Percentiles rank a stretch among this genome's conserved stretches.
phyloP scores from a whole-genome alignment of 148 eudicot genomes.

The Selenicereus undatus region DNA sequence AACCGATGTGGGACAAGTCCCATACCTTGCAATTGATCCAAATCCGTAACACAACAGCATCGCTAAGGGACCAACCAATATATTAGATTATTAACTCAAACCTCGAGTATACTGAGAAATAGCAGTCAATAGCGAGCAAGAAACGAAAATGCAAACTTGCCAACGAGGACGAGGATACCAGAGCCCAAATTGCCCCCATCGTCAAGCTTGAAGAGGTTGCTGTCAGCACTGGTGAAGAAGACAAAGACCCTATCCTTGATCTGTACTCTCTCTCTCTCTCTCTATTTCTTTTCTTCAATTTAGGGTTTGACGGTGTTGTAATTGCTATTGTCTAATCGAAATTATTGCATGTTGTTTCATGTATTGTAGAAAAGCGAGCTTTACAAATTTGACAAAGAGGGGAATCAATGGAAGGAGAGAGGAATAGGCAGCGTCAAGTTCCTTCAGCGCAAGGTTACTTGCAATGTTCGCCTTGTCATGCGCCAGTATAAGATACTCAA shows the following conservation, averaged over 20 bases:
- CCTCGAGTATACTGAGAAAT: too few relatives aligned
- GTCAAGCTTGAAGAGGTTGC: constrained; percentile 67
- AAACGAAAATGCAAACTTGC: constrained; percentile 48
- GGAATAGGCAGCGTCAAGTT: constrained; percentile 82
- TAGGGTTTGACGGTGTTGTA: constrained; percentile 11
- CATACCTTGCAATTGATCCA: too few relatives aligned
- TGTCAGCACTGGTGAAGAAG: constrained; percentile 76
- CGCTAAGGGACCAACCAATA: too few relatives aligned
- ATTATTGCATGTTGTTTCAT: neutral
- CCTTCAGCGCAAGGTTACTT: constrained; percentile 72
- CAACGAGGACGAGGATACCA: constrained; percentile 71
- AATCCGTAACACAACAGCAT: too few relatives aligned
- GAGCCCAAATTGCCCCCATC: constrained; percentile 75
- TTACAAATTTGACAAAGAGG: constrained; percentile 88
- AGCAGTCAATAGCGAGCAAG: constrained; percentile 42
- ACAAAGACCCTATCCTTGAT: constrained; percentile 68
- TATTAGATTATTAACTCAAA: too few relatives aligned
- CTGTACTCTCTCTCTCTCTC: constrained; percentile 33
- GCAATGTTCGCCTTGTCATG: constrained; percentile 82
- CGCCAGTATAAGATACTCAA: constrained; percentile 81
- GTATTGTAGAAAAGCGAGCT: constrained; percentile 56
- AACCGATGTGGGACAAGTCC: too few relatives aligned
- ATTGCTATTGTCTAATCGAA: neutral
- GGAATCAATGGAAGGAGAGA: constrained; percentile 92
- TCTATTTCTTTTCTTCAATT: neutral